phyloP scores from a whole-genome alignment of 2,329 filamentous ascomycete genomes.

The Ophiobolus disseminans region DNA sequence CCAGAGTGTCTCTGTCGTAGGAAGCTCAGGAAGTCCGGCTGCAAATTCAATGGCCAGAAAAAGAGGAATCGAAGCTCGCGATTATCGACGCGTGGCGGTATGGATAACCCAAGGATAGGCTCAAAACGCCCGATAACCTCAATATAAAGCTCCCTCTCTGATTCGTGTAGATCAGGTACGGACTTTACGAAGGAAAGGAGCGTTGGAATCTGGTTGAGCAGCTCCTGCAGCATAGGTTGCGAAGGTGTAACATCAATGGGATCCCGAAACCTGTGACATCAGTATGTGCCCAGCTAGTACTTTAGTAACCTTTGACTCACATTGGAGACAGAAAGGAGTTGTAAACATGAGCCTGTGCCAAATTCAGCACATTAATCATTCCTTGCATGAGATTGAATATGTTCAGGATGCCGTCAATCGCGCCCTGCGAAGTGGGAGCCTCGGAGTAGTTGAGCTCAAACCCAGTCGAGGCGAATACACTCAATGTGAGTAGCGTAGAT shows the following conservation, averaged over 20 bases:
- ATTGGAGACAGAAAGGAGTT: too few species aligned
- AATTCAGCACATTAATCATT: constrained; percentile 39
- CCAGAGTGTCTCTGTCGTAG: constrained; percentile 42
- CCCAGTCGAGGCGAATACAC: constrained; percentile 40
- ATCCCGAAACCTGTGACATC: constrained; percentile 34
- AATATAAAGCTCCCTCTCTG: constrained; percentile 23
- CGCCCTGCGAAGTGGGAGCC: constrained; percentile 8
- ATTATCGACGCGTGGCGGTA: constrained; percentile 34
- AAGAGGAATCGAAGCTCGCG: constrained; percentile 47
- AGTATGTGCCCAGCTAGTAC: constrained; percentile 22
- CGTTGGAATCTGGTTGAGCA: constrained; percentile 27
- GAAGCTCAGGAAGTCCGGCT: constrained; percentile 38
- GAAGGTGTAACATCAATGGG: constrained; percentile 28
- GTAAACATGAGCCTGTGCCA: constrained; percentile 21
- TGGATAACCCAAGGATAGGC: constrained; percentile 27
- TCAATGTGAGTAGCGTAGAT: constrained; percentile 40
- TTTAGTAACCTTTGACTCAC: too few species aligned
- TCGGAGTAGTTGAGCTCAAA: constrained; percentile 27
- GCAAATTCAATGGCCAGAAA: constrained; percentile 49
- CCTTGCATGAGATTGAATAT: constrained; percentile 46
- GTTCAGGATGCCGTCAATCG: constrained; percentile 44
- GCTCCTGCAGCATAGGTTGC: constrained; percentile 37
- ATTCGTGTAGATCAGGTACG: constrained; percentile 24
- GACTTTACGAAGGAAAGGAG: constrained; percentile 30
- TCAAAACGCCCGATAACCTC: constrained; percentile 25